Percentiles rank a stretch among this genome's conserved stretches.
phyloP scores from a whole-genome alignment of 148 eudicot species.

The Arctostaphylos glauca region DNA sequence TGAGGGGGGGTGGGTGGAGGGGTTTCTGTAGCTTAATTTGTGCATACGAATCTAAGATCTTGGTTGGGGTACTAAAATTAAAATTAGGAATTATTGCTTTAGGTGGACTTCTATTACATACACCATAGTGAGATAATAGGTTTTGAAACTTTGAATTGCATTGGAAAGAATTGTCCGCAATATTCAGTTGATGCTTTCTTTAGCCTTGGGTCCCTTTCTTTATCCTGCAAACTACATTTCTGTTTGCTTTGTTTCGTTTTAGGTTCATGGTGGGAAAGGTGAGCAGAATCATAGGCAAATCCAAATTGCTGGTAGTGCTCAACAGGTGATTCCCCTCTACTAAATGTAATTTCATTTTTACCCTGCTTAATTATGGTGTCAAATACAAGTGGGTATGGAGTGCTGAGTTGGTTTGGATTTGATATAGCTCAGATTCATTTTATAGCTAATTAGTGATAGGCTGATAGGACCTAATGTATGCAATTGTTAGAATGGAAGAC shows the following conservation, averaged over 20 bases:
- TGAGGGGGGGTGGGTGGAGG: not conserved
- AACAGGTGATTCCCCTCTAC: conserved; percentile 48
- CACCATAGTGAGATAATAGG: not conserved
- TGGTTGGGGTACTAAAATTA: not conserved
- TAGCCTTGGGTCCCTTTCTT: not conserved
- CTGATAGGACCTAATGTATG: not conserved
- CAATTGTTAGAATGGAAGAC: not conserved
- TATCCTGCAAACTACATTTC: not conserved
- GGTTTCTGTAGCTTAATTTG: conserved; percentile 1
- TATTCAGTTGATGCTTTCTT: not conserved
- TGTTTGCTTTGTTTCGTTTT: conserved; percentile 15
- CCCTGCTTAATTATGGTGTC: not conserved
- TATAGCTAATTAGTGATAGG: not conserved
- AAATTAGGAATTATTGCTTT: not conserved
- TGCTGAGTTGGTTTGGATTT: not conserved
- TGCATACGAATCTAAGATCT: not conserved
- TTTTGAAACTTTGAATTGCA: not conserved
- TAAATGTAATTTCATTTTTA: not conserved
- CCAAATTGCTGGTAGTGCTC: conserved; percentile 78
- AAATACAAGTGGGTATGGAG: not conserved
- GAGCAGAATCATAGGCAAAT: conserved; percentile 81
- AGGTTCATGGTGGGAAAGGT: conserved; percentile 93
- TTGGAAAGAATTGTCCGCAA: not conserved
- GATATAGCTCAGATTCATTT: not conserved
- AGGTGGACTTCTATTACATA: not conserved